Evolutionary conservation across 2,329 filamentous ascomycete species (phyloP), one percentile per base, ranked within the genome.

Genomic region (Blastomyces gilchristii): DNA sequence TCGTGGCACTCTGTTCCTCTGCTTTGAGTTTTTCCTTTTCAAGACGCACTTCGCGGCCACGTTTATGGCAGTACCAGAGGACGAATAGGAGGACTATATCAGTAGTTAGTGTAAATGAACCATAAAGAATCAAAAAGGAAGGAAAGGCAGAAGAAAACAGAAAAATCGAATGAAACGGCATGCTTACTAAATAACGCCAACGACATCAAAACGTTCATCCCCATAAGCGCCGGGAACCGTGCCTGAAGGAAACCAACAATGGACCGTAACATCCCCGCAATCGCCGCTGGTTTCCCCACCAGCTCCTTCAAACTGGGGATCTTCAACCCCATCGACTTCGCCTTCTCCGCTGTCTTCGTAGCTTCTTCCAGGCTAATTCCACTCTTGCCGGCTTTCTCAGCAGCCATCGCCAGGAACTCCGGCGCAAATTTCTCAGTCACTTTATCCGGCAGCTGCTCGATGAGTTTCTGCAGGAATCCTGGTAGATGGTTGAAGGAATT

Each of bases 61-160:
- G 89, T 79, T 97, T 97, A 77, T 97, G 88, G 78, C 92, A 97
- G 78, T 97, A 99, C 92, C 93, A 99, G 70, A 97, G 87, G 54
- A 96, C 90, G 72, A 96, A 94, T 63, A 99, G 83, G 18, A 97
- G 82, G 62, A 97, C 90, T 89, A 63, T n/a, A 22, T 43, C 8
- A 9, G n/a, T 22, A 28, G 45, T 63, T 63, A 67, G 59, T 61
- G 31, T 49, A 58, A 25, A 41, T 45, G 59, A 47, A 31, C 34
- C 8, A 37, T 57, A 39, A 57, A 8, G 31, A 37, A 53, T 28
- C 16, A 45, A 45, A 18, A 41, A 22, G 47, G 31, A 47, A 58
- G 31, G 53, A 54, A 62, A 37, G n/a, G 39, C 47, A 16, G 41
- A 9, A 45, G 41, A 34, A 18, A 34, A 57, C 22, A 7, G 57